Conservation (phyloP, 495 filamentous ascomycete species). For the Astrothelium macrocarpum region DNA sequence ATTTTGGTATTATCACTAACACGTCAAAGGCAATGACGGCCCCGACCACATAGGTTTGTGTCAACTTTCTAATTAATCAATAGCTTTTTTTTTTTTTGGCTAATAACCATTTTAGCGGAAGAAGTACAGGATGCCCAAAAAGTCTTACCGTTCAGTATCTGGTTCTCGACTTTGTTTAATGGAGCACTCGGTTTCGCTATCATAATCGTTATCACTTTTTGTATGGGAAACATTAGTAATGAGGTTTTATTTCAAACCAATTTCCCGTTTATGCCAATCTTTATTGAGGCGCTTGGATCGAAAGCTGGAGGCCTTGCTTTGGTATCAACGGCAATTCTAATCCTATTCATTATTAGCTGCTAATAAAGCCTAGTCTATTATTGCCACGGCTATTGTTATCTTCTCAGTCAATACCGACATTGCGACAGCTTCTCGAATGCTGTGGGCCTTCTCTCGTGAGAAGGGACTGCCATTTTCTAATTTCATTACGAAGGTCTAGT, state of each 20-base stretch:
- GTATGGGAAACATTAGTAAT: slow-evolving; percentile 33
- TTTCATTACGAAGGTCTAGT: slow-evolving; percentile 12
- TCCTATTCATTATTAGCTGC: not conserved
- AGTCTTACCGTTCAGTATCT: slow-evolving; percentile 18
- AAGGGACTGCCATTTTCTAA: slow-evolving; percentile 19
- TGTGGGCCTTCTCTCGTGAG: slow-evolving; percentile 40
- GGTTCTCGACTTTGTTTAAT: slow-evolving; percentile 18
- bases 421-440: slow-evolving; percentile 36
- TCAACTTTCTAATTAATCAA: no score
- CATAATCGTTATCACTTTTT: slow-evolving; percentile 36
- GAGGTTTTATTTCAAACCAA: not conserved
- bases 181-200: slow-evolving; percentile 16
- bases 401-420: slow-evolving; percentile 27
- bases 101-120: no score
- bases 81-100: no score
- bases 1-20: not conserved
- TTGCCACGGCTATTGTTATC: not conserved
- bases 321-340: no score
- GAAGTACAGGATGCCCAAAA: slow-evolving; percentile 16
- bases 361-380: not conserved
- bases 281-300: not conserved
- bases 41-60: not conserved
- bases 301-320: not conserved
- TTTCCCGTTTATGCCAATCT: not conserved
- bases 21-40: not conserved